These are phyloP conservation scores for Glycyrrhiza uralensis DNA, from an alignment of 306 rosid genomes.

Conservation along the genomic window DNA sequence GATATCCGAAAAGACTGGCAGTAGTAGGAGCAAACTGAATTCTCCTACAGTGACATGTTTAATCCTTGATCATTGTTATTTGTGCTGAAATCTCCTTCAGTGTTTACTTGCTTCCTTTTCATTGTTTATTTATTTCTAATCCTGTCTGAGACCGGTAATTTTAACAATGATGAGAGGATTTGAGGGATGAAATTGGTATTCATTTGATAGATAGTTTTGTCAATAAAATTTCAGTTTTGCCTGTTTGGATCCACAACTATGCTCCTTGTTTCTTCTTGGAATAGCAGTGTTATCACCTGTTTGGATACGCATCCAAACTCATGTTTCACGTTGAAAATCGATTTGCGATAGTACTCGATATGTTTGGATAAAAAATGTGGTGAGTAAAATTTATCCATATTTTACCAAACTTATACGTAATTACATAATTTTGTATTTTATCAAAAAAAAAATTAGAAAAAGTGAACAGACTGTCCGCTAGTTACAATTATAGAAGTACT, in stretches of 20 bases:
- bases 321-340: no score
- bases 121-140: constrained; percentile 32
- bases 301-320: no score
- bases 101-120: constrained; percentile 36
- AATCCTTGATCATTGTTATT: constrained; percentile 37
- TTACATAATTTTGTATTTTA: no score
- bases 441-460: no score
- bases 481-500: no score
- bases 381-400: no score
- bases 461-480: no score
- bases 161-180: constrained; percentile 51
- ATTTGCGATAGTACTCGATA: no score
- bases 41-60: constrained; percentile 15
- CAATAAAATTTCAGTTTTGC: constrained; percentile 37
- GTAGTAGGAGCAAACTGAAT: constrained; percentile 26
- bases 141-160: constrained; percentile 41
- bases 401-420: no score
- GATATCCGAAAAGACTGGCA: constrained; percentile 84
- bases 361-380: no score
- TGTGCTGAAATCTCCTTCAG: constrained; percentile 41
- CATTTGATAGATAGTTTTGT: constrained; percentile 41
- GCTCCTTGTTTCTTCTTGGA: not conserved
- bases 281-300: no score
- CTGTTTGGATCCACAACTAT: constrained; percentile 6
- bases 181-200: constrained; percentile 29